Base-by-base conservation (phyloP, 257 asterid genomes). In the Fraxinus cuspidata region DNA sequence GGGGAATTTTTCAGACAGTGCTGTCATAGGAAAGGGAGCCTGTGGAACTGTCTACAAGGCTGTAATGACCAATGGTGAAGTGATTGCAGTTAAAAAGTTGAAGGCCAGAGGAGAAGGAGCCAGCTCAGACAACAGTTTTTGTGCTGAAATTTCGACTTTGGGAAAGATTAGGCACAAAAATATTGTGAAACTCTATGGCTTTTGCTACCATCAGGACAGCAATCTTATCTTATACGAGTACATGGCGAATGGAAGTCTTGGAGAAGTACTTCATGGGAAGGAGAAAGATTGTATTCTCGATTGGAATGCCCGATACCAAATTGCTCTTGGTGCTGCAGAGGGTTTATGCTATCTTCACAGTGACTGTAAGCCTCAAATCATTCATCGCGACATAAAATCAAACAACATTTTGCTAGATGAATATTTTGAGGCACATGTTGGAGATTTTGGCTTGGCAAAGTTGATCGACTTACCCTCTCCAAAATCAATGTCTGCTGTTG, bases 381-480 rank as follows among this genome's bases (percentile, higher is more conserved):
- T 93, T 42, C 98, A 93, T 67, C 88, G 98, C 0, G 98, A 93
- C 82, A 93, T 92, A 67, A 93, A 93, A 74, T 93, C 98, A 0
- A 93, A 93, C 85, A 93, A 93, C 73, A 92, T 93, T 67, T 84
- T 93, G 81, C 89, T 93, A 49, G 97, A 93, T 74, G 94, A 93
- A 51, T 76, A 81, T 28, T 87, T 89, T 27, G 88, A 90, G 86
- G 92, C 98, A 5, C 98, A 92, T 81, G 97, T 93, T 0, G 98
- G 97, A 27, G 98, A 93, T 84, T 93, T 93, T 65, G 98, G 98
- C 56, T 81, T 93, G 88, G 98, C 98, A 3, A 93, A 93, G 86
- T 64, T 92, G 86, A 86, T 93, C 47, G 97, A 93, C 69, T 87
- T 93, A 75, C 81, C 96, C 10, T 80, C 78, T 76, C 92, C 98